Evolutionary conservation across 257 asterid species (phyloP).

Genomic region (Solanum pimpinellifolium): DNA sequence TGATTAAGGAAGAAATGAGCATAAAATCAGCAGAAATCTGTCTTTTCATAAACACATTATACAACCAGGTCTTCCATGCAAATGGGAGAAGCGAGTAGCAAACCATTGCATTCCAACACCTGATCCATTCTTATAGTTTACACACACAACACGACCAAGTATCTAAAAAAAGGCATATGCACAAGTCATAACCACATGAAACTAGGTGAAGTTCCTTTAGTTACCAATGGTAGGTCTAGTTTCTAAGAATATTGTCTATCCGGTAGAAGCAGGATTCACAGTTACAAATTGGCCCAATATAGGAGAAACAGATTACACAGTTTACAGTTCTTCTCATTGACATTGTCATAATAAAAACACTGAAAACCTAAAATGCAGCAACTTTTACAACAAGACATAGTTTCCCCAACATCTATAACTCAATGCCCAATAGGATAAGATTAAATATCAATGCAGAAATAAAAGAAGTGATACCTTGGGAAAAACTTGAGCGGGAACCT

Average conservation of each 20-base stretch:
- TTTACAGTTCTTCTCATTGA: not conserved
- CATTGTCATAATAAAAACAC: not conserved
- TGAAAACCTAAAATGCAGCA: not conserved
- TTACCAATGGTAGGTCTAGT: not conserved
- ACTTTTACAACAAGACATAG: not conserved
- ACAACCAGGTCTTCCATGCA: not conserved
- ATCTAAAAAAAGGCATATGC: not conserved
- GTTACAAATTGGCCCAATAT: not conserved
- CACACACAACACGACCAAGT: not conserved
- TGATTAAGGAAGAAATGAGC: not conserved
- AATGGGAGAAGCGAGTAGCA: not conserved
- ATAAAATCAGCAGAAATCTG: not conserved
- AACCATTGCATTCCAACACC: not conserved
- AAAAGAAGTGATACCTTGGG: constrained; percentile 35
- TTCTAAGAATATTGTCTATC: not conserved
- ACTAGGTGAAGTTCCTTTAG: not conserved
- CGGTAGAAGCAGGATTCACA: not conserved
- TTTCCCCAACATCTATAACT: not conserved
- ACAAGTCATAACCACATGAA: not conserved
- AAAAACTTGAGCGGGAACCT: constrained; percentile 58
- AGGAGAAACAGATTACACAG: not conserved
- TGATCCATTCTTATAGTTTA: not conserved
- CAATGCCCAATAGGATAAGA: not conserved
- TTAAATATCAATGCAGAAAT: too few relatives aligned
- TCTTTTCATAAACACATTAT: not conserved